These are phyloP conservation scores for Kickxella alabastrina DNA, from an alignment of 192 early-diverging fungal species.

Conservation along the genomic window DNA sequence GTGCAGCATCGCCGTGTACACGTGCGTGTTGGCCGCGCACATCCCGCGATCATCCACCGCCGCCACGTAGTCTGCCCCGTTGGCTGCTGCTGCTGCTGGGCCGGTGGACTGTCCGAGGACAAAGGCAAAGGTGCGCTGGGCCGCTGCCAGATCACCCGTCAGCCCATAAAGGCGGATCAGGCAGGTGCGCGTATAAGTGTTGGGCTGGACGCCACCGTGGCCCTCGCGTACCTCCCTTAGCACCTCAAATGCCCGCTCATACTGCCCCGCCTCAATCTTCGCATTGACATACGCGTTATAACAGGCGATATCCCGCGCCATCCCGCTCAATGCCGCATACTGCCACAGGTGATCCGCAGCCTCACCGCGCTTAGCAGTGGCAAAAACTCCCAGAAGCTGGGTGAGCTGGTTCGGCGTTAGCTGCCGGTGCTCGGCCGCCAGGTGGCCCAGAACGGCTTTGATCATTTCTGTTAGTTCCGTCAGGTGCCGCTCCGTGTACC, in stretches of 20 bases:
- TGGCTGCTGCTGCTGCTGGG: background rate
- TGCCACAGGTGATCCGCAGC: conserved; percentile 33
- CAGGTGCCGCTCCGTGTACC: background rate
- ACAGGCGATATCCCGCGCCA: conserved; percentile 18
- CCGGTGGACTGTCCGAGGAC: background rate
- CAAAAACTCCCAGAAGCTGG: conserved; percentile 12
- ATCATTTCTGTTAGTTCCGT: background rate
- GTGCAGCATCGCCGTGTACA: conserved; percentile 35
- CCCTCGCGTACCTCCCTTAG: conserved; percentile 7
- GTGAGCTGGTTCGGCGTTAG: conserved; percentile 2
- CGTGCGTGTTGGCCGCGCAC: conserved; percentile 1
- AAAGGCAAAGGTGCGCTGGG: conserved; percentile 13
- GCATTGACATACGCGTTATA: conserved; percentile 31
- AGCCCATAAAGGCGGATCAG: conserved; percentile 24
- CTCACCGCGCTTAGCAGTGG: background rate
- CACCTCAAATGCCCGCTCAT: conserved; percentile 18
- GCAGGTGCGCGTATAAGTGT: conserved; percentile 9
- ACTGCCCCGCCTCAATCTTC: conserved; percentile 3
- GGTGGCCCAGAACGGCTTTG: background rate
- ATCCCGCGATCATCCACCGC: background rate
- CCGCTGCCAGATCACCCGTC: conserved; percentile 26
- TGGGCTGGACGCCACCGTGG: conserved; percentile 13
- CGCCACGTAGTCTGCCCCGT: background rate
- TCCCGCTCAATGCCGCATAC: conserved; percentile 22
- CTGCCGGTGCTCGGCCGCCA: background rate